Evolutionary conservation across 192 early-diverging fungal genomes (phyloP), one percentile per base, ranked within the genome.

Genomic region (Backusella macrospora): DNA sequence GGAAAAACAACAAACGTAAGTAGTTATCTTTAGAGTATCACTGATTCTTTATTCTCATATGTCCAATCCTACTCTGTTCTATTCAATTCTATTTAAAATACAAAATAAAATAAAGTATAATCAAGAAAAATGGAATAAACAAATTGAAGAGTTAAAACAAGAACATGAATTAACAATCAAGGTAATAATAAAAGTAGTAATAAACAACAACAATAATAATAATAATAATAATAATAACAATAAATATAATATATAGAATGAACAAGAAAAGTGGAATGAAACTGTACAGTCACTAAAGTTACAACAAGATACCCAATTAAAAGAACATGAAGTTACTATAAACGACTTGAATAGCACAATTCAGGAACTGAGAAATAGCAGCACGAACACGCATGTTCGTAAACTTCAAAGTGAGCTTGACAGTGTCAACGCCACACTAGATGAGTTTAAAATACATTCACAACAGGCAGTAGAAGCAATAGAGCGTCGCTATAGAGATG

Each of bases 401-500:
- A 68, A 68, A 47, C 18, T 68, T 26, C 44, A 68, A n/a, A 46
- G 16, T 26, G 67, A 68, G 13, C 42, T 68, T 8, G 26, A 23
- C 45, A 43, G 43, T 29, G 38, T 43, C 21, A 43, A 72, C 3
- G 43, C 40, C 1, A 18, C 43, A 40, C 68, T 77, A 6, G 70
- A 77, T 38, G 59, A 72, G 34, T 47, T 65, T 10, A 67, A 67
- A 16, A 13, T 38, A 40, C 48, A 65, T 38, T 40, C 70, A 18
- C 42, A 55, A 15, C 70, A 72, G 6, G 43, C 62, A 4, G 65
- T 38, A 8, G 76, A 77, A 8, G 23, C 46, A 21, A 37, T 77
- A 42, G 76, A 77, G 15, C 69, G 70, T 18, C 40, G 76, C 14
- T 77, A 72, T 71, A 59, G 76, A 45, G 64, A 72, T 59, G 70